phyloP scores from a whole-genome alignment of 2,329 filamentous ascomycete genomes.

The Apiospora kogelbergensis region DNA sequence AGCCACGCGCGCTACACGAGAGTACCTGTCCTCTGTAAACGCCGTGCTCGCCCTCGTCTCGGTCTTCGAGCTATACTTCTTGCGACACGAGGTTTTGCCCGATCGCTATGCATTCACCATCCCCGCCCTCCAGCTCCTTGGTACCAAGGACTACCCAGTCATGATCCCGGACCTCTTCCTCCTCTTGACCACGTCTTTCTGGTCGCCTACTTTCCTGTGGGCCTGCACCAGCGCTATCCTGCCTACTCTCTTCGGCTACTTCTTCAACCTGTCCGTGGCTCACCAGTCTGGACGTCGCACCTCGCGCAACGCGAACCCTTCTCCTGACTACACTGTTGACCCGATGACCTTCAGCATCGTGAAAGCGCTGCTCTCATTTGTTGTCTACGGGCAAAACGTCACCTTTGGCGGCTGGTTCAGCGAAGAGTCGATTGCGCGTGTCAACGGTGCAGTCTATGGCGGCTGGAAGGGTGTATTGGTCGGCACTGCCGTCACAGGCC shows the following conservation, averaged over 20 bases:
- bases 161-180: slow-evolving; percentile 79
- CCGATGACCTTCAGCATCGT: slow-evolving; percentile 87
- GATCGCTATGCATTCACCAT: slow-evolving; percentile 72
- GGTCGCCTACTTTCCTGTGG: slow-evolving; percentile 81
- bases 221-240: slow-evolving; percentile 67
- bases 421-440: slow-evolving; percentile 57
- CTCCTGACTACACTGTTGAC: slow-evolving; percentile 66
- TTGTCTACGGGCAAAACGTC: slow-evolving; percentile 72
- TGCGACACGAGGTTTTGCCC: slow-evolving; percentile 71
- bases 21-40: slow-evolving; percentile 69
- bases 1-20: slow-evolving; percentile 64
- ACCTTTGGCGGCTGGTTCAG: slow-evolving; percentile 63
- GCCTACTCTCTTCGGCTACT: slow-evolving; percentile 76
- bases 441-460: slow-evolving; percentile 68
- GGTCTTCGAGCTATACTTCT: slow-evolving; percentile 66
- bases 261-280: slow-evolving; percentile 77
- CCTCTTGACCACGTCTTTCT: slow-evolving; percentile 75
- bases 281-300: slow-evolving; percentile 40
- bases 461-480: slow-evolving; percentile 70
- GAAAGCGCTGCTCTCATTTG: slow-evolving; percentile 79
- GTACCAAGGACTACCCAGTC: slow-evolving; percentile 59
- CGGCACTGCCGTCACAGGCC: slow-evolving; percentile 64
- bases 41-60: slow-evolving; percentile 70
- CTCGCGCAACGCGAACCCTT: slow-evolving; percentile 38
- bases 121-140: slow-evolving; percentile 58